These are phyloP conservation scores for Mercurialis annua DNA, from an alignment of 345 rosid genomes.

Conservation along the genomic window DNA sequence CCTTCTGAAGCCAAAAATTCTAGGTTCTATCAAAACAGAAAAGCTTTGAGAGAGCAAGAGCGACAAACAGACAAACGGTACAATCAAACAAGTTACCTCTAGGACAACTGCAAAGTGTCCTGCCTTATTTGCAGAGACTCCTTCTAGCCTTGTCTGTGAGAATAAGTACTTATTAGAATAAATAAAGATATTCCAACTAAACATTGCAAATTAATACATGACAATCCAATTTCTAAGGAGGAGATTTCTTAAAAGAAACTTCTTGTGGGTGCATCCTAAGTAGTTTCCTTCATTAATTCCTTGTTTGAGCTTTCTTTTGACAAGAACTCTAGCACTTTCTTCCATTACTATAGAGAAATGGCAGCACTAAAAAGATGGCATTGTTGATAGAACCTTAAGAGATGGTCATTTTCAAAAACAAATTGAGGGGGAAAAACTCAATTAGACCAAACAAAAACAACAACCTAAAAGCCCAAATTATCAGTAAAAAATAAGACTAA, in stretches of 20 bases:
- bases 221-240: neutral
- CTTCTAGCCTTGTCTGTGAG: slow-evolving; percentile 71
- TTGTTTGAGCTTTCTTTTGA: neutral
- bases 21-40: neutral
- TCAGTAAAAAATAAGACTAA: neutral
- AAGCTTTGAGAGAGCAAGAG: neutral
- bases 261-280: neutral
- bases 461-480: neutral
- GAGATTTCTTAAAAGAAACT: neutral
- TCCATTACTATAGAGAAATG: neutral
- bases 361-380: neutral
- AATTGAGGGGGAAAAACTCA: no score
- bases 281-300: neutral
- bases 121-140: slow-evolving; percentile 47
- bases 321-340: neutral
- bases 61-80: neutral
- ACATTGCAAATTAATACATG: neutral
- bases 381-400: neutral
- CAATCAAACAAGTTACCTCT: slow-evolving; percentile 46
- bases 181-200: slow-evolving; percentile 1
- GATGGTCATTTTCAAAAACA: neutral
- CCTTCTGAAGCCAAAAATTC: neutral
- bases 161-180: neutral
- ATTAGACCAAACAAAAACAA: neutral
- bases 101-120: slow-evolving; percentile 71